Evolutionary conservation across 148 eudicot genomes (phyloP).

Genomic region (Persicaria maculosa): DNA sequence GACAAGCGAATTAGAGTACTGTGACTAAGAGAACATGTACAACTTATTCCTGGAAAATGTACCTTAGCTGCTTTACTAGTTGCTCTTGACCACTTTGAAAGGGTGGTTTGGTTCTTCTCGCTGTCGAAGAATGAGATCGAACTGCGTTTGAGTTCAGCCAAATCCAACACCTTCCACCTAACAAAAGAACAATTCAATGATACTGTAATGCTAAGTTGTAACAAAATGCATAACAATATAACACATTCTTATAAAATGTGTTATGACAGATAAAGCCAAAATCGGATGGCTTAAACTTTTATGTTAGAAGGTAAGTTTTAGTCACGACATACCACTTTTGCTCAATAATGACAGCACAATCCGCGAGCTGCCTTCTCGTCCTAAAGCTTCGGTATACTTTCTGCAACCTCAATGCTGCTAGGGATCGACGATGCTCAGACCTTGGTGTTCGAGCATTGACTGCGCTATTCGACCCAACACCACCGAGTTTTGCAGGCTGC

Average conservation of each 20-base stretch:
- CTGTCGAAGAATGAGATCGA: slow-evolving; percentile 57
- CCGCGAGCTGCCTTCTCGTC: slow-evolving; percentile 41
- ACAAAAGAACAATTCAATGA: too few relatives aligned
- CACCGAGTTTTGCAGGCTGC: not conserved
- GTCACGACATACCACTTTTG: slow-evolving; percentile 24
- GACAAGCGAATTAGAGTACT: not conserved
- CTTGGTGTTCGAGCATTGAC: not conserved
- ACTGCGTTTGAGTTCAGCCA: slow-evolving; percentile 52
- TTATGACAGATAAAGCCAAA: too few relatives aligned
- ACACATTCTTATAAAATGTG: too few relatives aligned
- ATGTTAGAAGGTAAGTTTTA: too few relatives aligned
- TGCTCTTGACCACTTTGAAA: slow-evolving; percentile 62
- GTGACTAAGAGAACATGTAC: not conserved
- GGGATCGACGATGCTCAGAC: not conserved
- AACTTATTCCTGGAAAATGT: not conserved
- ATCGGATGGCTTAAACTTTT: too few relatives aligned
- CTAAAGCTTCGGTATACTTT: slow-evolving; percentile 39
- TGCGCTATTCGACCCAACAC: not conserved
- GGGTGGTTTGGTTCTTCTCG: slow-evolving; percentile 37
- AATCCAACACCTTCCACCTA: slow-evolving; percentile 70
- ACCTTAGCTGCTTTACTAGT: slow-evolving; percentile 63
- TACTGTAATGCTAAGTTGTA: too few relatives aligned
- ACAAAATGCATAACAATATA: too few relatives aligned
- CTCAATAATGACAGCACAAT: slow-evolving; percentile 42
- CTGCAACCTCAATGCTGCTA: slow-evolving; percentile 37